A percentile compares a stretch with the other conserved stretches of the same genome.
Conservation (phyloP, 202 grass and related monocot genomes). For the Hordeum pubiflorum region DNA sequence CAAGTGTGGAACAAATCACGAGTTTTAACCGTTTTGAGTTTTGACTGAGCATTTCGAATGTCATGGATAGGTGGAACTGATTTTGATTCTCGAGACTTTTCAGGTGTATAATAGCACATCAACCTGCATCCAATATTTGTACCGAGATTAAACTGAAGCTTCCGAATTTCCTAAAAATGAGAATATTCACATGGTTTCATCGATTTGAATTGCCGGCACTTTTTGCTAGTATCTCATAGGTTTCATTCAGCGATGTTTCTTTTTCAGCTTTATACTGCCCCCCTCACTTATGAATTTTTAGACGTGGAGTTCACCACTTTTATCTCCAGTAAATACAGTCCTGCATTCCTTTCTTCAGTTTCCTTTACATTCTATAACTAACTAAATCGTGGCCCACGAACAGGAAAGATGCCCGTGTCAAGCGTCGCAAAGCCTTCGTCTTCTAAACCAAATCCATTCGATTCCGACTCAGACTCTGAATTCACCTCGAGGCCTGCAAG, state of each 20-base stretch:
- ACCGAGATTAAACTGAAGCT: not conserved
- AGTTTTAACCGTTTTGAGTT: no score
- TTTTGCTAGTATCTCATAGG: not conserved
- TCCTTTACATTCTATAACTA: not conserved
- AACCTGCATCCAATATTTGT: not conserved
- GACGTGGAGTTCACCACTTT: not conserved
- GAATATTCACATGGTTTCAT: not conserved
- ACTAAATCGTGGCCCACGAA: not conserved
- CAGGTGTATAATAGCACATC: not conserved
- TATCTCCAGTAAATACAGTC: not conserved
- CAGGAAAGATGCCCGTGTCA: conserved; percentile 41
- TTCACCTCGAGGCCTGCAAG: conserved; percentile 16
- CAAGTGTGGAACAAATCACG: not conserved
- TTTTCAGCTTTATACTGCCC: not conserved
- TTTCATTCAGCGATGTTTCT: not conserved
- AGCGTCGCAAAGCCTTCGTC: conserved; percentile 17
- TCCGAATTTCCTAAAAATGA: not conserved
- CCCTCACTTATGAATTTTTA: not conserved
- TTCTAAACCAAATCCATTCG: conserved; percentile 42
- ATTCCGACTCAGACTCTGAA: conserved; percentile 42
- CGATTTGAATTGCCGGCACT: not conserved
- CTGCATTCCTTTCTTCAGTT: not conserved
- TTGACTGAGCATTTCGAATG: not conserved
- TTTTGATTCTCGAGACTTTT: not conserved
- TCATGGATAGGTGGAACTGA: not conserved